Conservation (phyloP, 2,329 filamentous ascomycete species). For the Fusarium concolor region DNA sequence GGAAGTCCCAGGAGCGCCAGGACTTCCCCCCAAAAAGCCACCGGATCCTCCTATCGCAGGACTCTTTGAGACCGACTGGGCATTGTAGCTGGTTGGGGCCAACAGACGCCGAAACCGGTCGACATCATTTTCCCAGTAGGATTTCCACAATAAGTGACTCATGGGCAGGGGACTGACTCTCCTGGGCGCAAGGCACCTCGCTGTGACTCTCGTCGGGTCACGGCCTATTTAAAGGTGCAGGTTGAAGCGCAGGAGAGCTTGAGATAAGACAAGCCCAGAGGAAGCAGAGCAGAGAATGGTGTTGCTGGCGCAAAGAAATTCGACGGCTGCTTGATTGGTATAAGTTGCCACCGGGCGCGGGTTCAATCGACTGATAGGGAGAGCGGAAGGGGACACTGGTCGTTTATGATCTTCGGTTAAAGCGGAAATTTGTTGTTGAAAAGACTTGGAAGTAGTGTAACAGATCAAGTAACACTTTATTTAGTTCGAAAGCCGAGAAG, state of each 20-base stretch:
- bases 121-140: conserved; percentile 97
- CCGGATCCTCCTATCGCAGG: conserved; percentile 56
- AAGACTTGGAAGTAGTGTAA: background rate
- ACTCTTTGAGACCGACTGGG: conserved; percentile 66
- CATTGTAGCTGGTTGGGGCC: conserved; percentile 73
- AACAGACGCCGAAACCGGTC: conserved; percentile 92
- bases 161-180: conserved; percentile 66
- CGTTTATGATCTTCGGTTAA: conserved; percentile 1
- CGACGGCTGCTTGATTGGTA: conserved; percentile 21
- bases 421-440: background rate
- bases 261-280: conserved; percentile 8
- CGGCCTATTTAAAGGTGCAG: conserved; percentile 90
- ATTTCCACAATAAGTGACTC: conserved; percentile 98
- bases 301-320: conserved; percentile 25
- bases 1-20: conserved; percentile 59
- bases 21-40: conserved; percentile 52
- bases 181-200: conserved; percentile 77
- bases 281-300: background rate
- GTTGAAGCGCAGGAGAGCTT: conserved; percentile 52
- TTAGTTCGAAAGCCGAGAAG: conserved; percentile 3
- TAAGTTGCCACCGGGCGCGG: conserved; percentile 43
- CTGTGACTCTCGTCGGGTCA: conserved; percentile 85
- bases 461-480: background rate
- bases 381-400: conserved; percentile 15
- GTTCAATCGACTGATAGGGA: conserved; percentile 22